phyloP scores from a whole-genome alignment of 345 rosid genomes.

The Eucalyptus pumila region DNA sequence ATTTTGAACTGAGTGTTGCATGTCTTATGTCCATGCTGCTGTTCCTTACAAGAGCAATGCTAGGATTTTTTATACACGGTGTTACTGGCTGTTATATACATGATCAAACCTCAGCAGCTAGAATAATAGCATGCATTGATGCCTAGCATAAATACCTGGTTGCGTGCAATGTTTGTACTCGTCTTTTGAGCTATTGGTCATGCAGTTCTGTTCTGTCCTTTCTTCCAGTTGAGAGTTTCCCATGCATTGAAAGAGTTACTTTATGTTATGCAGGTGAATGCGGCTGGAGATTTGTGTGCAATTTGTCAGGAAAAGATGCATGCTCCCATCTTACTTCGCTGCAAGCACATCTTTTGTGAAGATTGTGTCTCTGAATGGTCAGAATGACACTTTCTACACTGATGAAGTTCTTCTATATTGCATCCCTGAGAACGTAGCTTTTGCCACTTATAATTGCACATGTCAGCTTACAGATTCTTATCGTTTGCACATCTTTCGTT shows the following conservation, averaged over 20 bases:
- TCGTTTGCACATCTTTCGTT: not conserved
- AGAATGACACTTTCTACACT: not conserved
- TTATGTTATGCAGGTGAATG: slow-evolving; percentile 55
- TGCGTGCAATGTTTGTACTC: not conserved
- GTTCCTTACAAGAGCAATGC: not conserved
- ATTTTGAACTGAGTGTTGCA: not conserved
- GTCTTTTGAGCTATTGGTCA: not conserved
- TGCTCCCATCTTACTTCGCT: slow-evolving; percentile 82
- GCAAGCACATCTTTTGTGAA: slow-evolving; percentile 96
- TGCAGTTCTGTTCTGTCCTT: not conserved
- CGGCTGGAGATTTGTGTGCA: slow-evolving; percentile 93
- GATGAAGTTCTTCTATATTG: not conserved
- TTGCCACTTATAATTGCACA: not conserved
- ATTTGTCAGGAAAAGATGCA: slow-evolving; percentile 99
- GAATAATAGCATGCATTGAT: not conserved
- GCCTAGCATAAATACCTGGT: not conserved
- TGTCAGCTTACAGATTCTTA: not conserved
- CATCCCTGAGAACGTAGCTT: not conserved
- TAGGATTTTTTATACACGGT: not conserved
- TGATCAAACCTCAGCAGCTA: not conserved
- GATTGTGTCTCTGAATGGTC: slow-evolving; percentile 99
- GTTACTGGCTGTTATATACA: not conserved
- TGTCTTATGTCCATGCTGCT: not conserved
- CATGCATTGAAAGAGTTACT: not conserved
- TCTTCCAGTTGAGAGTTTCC: not conserved